These are phyloP conservation scores for Teunomyces aglyptinius DNA, from an alignment of 805 yeast species.

Conservation along the genomic window DNA sequence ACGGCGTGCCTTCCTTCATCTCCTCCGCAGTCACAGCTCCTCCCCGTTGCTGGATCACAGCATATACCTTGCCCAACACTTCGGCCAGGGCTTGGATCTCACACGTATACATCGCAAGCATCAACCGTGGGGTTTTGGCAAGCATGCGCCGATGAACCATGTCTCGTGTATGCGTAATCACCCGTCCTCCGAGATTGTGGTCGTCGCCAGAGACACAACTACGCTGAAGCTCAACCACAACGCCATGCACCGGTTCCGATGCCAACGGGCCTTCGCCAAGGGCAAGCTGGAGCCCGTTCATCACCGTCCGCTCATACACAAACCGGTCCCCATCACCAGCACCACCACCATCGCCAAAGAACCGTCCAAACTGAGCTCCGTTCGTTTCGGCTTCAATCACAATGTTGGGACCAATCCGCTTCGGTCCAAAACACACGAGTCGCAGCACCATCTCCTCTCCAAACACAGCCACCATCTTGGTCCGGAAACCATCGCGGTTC, in stretches of 20 bases:
- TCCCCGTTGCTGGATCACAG: constrained; percentile 84
- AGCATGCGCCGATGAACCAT: constrained; percentile 62
- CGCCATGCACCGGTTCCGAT: constrained; percentile 84
- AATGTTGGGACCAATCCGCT: constrained; percentile 70
- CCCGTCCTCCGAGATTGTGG: constrained; percentile 53
- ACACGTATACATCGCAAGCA: constrained; percentile 90
- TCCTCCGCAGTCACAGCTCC: constrained; percentile 89
- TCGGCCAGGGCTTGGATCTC: constrained; percentile 95
- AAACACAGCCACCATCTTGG: constrained; percentile 11
- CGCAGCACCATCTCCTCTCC: constrained; percentile 25
- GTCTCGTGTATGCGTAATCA: constrained; percentile 71
- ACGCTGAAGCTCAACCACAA: constrained; percentile 46
- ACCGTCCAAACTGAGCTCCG: constrained; percentile 25
- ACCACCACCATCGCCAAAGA: constrained; percentile 18
- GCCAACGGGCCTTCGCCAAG: constrained; percentile 84
- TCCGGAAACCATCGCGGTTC: constrained; percentile 13
- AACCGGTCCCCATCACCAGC: constrained; percentile 19
- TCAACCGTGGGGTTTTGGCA: constrained; percentile 83
- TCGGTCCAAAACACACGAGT: constrained; percentile 74
- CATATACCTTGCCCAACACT: constrained; percentile 92
- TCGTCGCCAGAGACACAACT: constrained; percentile 25
- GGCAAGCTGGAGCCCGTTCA: constrained; percentile 85
- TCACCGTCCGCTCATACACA: constrained; percentile 56
- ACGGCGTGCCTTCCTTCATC: constrained; percentile 97
- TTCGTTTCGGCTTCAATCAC: constrained; percentile 52